Evolutionary conservation across 306 rosid genomes (phyloP), one percentile per base, ranked within the genome.

Genomic region (Macrotyloma uniflorum): DNA sequence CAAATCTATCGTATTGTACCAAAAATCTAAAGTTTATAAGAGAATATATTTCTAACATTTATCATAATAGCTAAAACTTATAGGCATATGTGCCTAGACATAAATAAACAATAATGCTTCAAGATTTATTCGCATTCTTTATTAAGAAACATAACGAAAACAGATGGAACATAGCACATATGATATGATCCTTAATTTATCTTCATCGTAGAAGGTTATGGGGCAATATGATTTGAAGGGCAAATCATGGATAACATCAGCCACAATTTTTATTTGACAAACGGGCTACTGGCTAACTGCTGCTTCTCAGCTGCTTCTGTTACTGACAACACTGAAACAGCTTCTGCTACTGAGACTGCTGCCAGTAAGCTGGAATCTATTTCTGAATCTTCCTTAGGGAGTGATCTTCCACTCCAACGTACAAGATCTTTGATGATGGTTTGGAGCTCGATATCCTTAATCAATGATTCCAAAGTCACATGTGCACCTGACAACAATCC

Each of bases 391-490:
- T 79, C 88, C n/a, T 20, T 64, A 13, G 98, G 96, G 83, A 80
- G 8, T 68, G 98, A 89, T 82, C 99, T 85, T 47, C 98, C 94
- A 43, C 93, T 82, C 74, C 79, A 91, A 9, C 74, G 63, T 4
- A 93, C 88, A 18, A 92, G 88, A 74, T 82, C 91, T 61, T 91
- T 93, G 75, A 95, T 90, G 68, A 75, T 76, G 74, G 74, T 79
- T 74, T 80, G 87, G 14, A 95, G 89, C 53, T 91, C 89, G 4
- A 74, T 72, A 64, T 95, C 99, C 86, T 95, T 80, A 1, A 86
- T 69, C 88, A 95, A 64, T 8, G 94, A 83, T 78, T 95, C 99
- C 87, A 95, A 35, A 26, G 89, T 93, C 79, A 91, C 96, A 72
- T 95, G 99, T 2, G 76, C 85, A 57, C 99, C 99, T 95, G 92